These are phyloP conservation scores for Xylariaceae sp. DNA, from an alignment of 2,329 filamentous ascomycete species.

Conservation along the genomic window DNA sequence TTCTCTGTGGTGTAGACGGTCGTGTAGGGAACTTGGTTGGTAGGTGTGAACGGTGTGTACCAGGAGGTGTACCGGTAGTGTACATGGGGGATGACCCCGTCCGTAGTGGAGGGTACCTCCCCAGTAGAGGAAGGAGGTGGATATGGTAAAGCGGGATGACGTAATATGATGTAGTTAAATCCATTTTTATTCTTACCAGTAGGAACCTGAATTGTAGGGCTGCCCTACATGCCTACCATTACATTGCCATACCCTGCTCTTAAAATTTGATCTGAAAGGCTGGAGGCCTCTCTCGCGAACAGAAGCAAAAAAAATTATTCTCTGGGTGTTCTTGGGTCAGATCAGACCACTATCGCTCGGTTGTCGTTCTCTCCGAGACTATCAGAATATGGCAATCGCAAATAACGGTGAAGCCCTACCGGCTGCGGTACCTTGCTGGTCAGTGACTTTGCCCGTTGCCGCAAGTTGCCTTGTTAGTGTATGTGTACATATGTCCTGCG, in stretches of 20 bases:
- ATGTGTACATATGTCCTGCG: too few relatives aligned
- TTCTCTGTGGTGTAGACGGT: too few relatives aligned
- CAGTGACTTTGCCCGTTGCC: neutral
- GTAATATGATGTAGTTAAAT: neutral
- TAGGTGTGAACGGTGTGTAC: neutral
- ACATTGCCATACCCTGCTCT: neutral
- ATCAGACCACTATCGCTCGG: neutral
- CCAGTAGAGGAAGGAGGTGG: neutral
- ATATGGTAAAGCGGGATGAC: neutral
- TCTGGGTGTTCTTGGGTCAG: neutral
- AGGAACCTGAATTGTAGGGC: neutral
- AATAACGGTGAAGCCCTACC: conserved; percentile 17
- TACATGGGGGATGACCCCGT: too few relatives aligned
- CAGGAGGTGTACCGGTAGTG: too few relatives aligned
- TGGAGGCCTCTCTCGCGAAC: conserved; percentile 1
- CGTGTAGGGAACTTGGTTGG: neutral
- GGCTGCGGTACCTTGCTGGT: conserved; percentile 2
- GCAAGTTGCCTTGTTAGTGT: neutral
- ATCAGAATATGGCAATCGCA: neutral
- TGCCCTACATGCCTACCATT: neutral
- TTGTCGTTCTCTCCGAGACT: neutral
- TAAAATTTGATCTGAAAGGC: neutral
- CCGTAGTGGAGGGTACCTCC: neutral
- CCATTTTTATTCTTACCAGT: neutral
- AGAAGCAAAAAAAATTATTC: neutral